Evolutionary conservation across 176 grass and related monocot genomes (phyloP), one percentile per base, ranked within the genome.

Genomic region (Oryza officinalis): DNA sequence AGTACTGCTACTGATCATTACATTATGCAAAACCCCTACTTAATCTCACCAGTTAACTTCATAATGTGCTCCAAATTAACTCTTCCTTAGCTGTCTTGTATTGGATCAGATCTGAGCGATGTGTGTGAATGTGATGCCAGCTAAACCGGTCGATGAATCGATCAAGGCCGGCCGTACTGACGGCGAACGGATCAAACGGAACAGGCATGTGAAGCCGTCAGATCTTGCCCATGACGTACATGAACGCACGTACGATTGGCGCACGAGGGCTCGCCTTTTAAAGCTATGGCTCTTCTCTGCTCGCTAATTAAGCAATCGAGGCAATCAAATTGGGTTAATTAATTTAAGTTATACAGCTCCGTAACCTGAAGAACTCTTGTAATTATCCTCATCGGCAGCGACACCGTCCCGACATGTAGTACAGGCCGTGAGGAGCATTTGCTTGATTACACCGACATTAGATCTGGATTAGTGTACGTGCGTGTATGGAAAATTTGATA

Each of bases 381-480:
- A 44, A 44, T 22, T 45, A 70, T 23, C 65, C n/a, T 54, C 32
- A 41, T 0, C 65, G 0, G 13, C 23, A 7, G 78, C 66, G 83
- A 90, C 88, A 90, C 26, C 26, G 43, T 2, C 45, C 73, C 83
- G 83, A 86, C 78, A 86, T n/a, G 22, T 10, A 37, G 33, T 10
- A 45, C 26, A 13, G 4, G 72, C 33, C n/a, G 3, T 9, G 60
- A 0, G 22, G 13, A 12, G 11, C 40, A 26, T 9, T 78, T 15
- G 52, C 71, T 84, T 69, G 37, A 30, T 72, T 8, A n/a, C 5
- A 45, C 88, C 83, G 67, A 78, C 88, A 82, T 2, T 26, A 50
- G 88, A 90, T 90, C 79, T 67, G 60, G 66, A 73, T 78, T 3
- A 26, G 73, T 67, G 83, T 86, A 61, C 83, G 88, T 86, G 78